Evolutionary conservation across 352 stramenopile species (phyloP), one percentile per base, ranked within the genome.

Genomic region (Globisporangium barbulae): DNA sequence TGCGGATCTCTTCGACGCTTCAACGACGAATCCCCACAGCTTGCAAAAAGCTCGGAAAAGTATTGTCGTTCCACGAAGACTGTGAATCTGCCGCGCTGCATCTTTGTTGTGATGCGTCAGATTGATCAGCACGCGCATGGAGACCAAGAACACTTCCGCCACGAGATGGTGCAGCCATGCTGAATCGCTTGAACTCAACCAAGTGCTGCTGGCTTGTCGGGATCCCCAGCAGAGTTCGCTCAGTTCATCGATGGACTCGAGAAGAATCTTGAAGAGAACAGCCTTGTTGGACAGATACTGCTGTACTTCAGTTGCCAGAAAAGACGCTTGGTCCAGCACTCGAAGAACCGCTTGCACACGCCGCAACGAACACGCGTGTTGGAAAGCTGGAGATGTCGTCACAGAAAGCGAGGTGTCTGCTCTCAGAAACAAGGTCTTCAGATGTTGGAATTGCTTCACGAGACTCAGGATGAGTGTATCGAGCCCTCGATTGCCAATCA

Each of bases 251-350:
- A 85, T 55, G 1, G 81, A n/a, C 56, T 70, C 64, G 44, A 91
- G 49, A 7, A 86, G 58, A 5, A 85, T 50, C 1, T 28, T 30
- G 22, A 92, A 79, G 0, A 89, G 31, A 5, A 19, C 56, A 28
- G 54, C 64, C 10, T 73, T 45, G 19, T 64, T 68, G 3, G 79
- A 78, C 53, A 94, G 62, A 47, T 79, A 69, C 5, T 65, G 65
- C 61, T 94, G 83, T 1, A 85, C 76, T 33, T 78, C 64, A 1
- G 52, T 44, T 0, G 69, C 72, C 13, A 91, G 64, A 66, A 89
- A 93, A 2, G 82, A 85, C 13, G 73, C 75, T 70, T 93, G 85
- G 21, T 92, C 81, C 12, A 94, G 67, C 8, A 94, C 69, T n/a
- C 59, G 71, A 2, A 94, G 67, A 35, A 85, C 37, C 31, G 68